Evolutionary conservation across 805 yeast genomes (phyloP), one percentile per base, ranked within the genome.

Genomic region (Candida ovalis): DNA sequence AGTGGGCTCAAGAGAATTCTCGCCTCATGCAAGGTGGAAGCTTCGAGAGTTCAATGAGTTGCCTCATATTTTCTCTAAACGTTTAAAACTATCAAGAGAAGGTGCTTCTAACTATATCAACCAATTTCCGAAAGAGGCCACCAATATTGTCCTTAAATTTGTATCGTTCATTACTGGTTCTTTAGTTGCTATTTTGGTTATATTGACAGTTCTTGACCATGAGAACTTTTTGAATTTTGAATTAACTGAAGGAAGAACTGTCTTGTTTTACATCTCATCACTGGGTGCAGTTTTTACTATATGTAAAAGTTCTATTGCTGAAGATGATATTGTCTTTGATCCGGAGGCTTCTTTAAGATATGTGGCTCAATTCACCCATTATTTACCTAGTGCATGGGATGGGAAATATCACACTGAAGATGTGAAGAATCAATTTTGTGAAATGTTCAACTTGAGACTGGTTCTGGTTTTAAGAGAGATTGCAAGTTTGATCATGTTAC

Each of bases 1-100:
- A 10, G 74, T 94, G 46, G 85, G 89, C 5, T 75, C 90, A 2
- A 73, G 99, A 42, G 96, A 90, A 57, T 94, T 89, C 62, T 88
- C 98, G 0, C 97, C 97, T 0, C 80, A 80, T 67, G 97, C 98
- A 0, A 91, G 87, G 59, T 94, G 98, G 98, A 88, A 85, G 62
- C 77, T 94, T 59, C 73, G 99, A 48, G 99, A 94, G 60, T 88
- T 86, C 62, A 94, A 94, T 66, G 99, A 94, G 62, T 73, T 94
- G 8, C 88, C 88, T 40, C 99, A 94, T 66, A 75, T 92, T 24
- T 94, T 94, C 67, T 81, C 82, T 48, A 82, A 84, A 56, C 73
- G 99, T 43, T 68, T 94, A 37, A 87, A 82, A 42, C 68, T 88
- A 51, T 88, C 97, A 44, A 77, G 81, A 27, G 86, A 80, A 15